phyloP scores from a whole-genome alignment of 805 yeast species.

The Cyberlindnera petersonii region DNA sequence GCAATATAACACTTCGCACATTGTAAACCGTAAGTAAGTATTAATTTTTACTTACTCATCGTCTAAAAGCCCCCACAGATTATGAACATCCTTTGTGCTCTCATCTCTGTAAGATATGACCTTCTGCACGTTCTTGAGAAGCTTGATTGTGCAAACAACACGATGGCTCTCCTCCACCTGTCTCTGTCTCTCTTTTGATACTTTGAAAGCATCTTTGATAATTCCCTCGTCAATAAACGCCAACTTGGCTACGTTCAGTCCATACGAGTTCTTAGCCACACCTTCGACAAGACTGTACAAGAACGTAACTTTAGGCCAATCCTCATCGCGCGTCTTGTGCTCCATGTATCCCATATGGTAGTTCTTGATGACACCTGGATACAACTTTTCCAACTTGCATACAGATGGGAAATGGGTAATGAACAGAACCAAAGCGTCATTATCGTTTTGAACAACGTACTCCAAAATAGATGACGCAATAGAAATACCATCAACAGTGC shows the following conservation, averaged over 20 bases:
- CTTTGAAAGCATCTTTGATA: constrained; percentile 84
- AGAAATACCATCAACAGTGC: constrained; percentile 95
- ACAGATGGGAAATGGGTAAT: constrained; percentile 97
- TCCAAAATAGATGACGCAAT: constrained; percentile 92
- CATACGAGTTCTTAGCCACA: constrained; percentile 88
- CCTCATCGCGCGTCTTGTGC: constrained; percentile 29
- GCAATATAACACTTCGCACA: too few species aligned
- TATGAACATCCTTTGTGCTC: constrained; percentile 5
- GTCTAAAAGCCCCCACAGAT: constrained; percentile 6
- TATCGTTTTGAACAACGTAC: constrained; percentile 55
- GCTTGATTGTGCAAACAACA: not conserved
- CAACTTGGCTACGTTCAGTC: constrained; percentile 95
- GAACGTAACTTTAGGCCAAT: constrained; percentile 67
- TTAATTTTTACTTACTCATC: not conserved
- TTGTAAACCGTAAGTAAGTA: too few species aligned
- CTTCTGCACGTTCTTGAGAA: not conserved
- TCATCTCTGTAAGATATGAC: not conserved
- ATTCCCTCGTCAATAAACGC: constrained; percentile 88
- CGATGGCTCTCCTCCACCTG: constrained; percentile 20
- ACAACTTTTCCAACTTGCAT: constrained; percentile 66
- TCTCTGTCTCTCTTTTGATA: constrained; percentile 79
- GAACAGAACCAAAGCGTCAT: constrained; percentile 74
- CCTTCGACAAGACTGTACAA: constrained; percentile 91
- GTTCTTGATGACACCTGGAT: constrained; percentile 59
- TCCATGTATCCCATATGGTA: constrained; percentile 78